These are phyloP conservation scores for Penicillium coprophilum DNA, from an alignment of 495 filamentous ascomycete genomes.

Conservation along the genomic window DNA sequence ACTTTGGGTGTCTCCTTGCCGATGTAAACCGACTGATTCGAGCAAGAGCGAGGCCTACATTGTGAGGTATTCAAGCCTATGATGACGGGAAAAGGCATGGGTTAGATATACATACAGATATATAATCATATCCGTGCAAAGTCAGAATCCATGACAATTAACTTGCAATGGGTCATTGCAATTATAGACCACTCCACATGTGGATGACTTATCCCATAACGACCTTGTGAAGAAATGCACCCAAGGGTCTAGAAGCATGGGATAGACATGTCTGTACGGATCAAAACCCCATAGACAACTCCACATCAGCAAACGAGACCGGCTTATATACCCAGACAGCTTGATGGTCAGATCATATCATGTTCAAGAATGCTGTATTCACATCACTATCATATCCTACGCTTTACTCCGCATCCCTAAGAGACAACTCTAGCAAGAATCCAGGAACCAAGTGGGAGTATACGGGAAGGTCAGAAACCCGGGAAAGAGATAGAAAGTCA, in stretches of 20 bases:
- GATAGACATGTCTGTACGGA: background rate
- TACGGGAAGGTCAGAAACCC: background rate
- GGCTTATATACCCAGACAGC: background rate
- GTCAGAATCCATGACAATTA: background rate
- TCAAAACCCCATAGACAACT: background rate
- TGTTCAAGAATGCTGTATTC: background rate
- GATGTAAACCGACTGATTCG: background rate
- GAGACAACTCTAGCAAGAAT: background rate
- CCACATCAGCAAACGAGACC: background rate
- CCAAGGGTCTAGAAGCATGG: background rate
- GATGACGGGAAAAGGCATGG: background rate
- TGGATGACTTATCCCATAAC: background rate
- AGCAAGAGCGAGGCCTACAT: background rate
- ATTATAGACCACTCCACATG: background rate
- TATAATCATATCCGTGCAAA: background rate
- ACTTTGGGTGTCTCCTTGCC: background rate
- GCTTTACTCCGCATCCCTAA: background rate
- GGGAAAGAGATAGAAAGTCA: slow-evolving; percentile 32
- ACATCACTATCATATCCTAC: background rate
- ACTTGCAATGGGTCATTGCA: background rate
- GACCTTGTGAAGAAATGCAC: background rate
- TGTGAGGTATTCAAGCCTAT: background rate
- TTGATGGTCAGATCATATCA: background rate
- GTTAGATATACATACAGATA: background rate
- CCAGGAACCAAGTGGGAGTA: background rate